Evolutionary conservation across 176 grass and related monocot genomes (phyloP).

Genomic region (Phyllostachys edulis): DNA sequence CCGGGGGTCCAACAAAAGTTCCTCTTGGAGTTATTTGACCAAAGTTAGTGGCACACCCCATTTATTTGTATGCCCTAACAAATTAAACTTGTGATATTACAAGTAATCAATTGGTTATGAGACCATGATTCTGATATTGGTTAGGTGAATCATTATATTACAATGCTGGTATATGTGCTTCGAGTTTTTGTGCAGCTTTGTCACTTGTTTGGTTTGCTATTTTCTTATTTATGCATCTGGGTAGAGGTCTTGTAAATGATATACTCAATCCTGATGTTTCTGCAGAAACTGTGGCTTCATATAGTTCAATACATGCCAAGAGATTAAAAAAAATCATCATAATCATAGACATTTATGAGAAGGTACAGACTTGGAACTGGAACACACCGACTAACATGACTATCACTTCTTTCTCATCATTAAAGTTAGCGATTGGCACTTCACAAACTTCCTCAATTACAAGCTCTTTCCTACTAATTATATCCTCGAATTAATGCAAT

Average conservation of each 20-base stretch:
- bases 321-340: neutral
- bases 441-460: slow-evolving; percentile 1
- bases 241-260: neutral
- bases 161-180: neutral
- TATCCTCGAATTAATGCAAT: neutral
- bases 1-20: too few species aligned
- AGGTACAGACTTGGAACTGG: neutral
- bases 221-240: neutral
- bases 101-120: neutral
- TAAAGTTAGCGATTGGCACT: neutral
- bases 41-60: neutral
- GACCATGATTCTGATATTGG: neutral
- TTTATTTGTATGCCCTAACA: slow-evolving; percentile 2
- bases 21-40: slow-evolving; percentile 9
- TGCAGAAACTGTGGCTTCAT: neutral
- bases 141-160: slow-evolving; percentile 7
- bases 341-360: neutral
- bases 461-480: neutral
- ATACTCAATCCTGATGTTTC: neutral
- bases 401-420: neutral
- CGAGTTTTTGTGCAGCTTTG: neutral
- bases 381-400: neutral
- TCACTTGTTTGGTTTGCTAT: neutral
- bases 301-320: neutral
- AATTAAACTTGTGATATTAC: neutral